A percentile compares a stretch with the other conserved stretches of the same genome.
Evolutionary conservation across 371 early-diverging fungal genomes (phyloP).

Genomic region (Phascolomyces articulosus): DNA sequence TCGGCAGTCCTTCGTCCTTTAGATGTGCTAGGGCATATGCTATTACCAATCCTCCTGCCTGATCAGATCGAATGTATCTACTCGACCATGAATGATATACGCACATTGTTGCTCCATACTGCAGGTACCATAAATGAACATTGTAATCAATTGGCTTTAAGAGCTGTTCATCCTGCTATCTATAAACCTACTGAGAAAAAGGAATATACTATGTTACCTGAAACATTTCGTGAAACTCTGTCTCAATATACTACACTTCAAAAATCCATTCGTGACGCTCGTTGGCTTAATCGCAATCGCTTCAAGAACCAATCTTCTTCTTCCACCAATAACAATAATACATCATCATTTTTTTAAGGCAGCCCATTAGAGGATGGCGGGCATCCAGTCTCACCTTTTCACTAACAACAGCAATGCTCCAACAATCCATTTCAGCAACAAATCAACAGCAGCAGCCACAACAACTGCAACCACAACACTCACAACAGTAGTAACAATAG

Average conservation of each 20-base stretch:
- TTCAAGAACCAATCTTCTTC: neutral
- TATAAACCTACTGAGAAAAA: neutral
- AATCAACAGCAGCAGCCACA: neutral
- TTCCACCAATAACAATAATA: neutral
- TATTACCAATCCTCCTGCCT: neutral
- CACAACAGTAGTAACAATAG: neutral
- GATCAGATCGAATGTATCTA: slow-evolving; percentile 6
- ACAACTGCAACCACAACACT: neutral
- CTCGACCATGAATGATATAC: slow-evolving; percentile 14
- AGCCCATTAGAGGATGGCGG: neutral
- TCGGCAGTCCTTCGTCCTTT: slow-evolving; percentile 17
- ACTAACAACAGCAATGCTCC: neutral
- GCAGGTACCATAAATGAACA: slow-evolving; percentile 7
- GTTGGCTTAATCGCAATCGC: neutral
- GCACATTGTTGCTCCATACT: slow-evolving; percentile 7
- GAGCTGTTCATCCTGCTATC: slow-evolving; percentile 11
- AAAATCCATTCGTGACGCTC: neutral
- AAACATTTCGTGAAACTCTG: neutral
- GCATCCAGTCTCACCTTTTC: neutral
- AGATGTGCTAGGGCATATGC: slow-evolving; percentile 13
- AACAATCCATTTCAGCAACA: neutral
- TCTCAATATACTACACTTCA: neutral
- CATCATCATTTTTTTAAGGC: neutral
- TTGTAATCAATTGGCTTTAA: slow-evolving; percentile 18
- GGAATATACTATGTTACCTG: neutral